phyloP scores from a whole-genome alignment of 768 basidiomycete species.

The Chalciporus piperatus region DNA sequence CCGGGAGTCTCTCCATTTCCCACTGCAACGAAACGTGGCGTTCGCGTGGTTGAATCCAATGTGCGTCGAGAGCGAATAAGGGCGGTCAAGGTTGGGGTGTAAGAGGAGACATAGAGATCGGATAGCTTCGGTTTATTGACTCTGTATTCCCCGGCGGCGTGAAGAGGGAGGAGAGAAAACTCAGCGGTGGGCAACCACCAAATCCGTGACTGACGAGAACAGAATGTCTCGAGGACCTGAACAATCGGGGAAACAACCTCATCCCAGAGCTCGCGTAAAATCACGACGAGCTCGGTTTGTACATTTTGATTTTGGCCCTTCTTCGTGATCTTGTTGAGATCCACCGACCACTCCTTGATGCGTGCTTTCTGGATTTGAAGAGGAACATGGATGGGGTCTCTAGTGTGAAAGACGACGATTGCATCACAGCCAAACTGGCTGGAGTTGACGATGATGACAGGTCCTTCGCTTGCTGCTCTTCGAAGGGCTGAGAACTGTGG shows the following conservation, averaged over 20 bases:
- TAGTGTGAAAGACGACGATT: conserved; percentile 19
- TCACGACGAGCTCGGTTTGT: background rate
- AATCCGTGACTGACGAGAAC: too few relatives aligned
- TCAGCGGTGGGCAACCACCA: too few relatives aligned
- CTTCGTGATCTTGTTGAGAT: background rate
- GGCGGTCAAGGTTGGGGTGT: conserved; percentile 18
- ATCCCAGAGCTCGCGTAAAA: conserved; percentile 13
- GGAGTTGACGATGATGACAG: conserved; percentile 32
- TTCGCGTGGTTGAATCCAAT: background rate
- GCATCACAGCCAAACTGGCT: conserved; percentile 30
- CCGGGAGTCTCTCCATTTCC: background rate
- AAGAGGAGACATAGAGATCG: conserved; percentile 16
- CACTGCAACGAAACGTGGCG: background rate
- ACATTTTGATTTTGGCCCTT: background rate
- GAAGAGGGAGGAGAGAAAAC: conserved; percentile 16
- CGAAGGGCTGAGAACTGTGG: conserved; percentile 9
- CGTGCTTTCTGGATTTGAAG: background rate
- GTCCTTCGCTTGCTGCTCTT: conserved; percentile 17
- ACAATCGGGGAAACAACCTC: conserved; percentile 11
- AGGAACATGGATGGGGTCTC: conserved; percentile 4
- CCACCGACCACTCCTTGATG: background rate
- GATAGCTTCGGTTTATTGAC: conserved; percentile 4
- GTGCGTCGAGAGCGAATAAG: conserved; percentile 6
- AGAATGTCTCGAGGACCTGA: background rate
- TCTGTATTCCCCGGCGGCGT: conserved; percentile 13